These are phyloP conservation scores for Adansonia rubrostipa DNA, from an alignment of 441 rosid species.

Conservation along the genomic window DNA sequence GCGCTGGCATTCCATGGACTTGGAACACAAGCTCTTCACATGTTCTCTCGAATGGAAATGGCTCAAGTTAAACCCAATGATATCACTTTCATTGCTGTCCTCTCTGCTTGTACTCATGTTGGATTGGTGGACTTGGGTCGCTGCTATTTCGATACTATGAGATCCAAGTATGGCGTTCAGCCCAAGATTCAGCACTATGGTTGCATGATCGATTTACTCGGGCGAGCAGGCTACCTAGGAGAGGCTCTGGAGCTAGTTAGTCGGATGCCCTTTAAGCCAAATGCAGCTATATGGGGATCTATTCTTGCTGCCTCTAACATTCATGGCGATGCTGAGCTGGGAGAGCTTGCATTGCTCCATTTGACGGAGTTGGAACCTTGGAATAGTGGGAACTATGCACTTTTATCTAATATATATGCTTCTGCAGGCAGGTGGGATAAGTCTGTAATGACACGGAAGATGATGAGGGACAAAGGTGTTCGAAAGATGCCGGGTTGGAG, in stretches of 20 bases:
- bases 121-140: slow-evolving; percentile 65
- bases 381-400: slow-evolving; percentile 74
- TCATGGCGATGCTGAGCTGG: slow-evolving; percentile 52
- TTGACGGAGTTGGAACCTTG: slow-evolving; percentile 55
- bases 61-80: slow-evolving; percentile 58
- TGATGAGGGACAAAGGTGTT: slow-evolving; percentile 63
- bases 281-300: slow-evolving; percentile 76
- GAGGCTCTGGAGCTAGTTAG: slow-evolving; percentile 56
- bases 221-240: slow-evolving; percentile 67
- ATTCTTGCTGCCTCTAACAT: slow-evolving; percentile 64
- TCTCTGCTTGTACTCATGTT: slow-evolving; percentile 79
- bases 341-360: slow-evolving; percentile 56
- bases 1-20: slow-evolving; percentile 68
- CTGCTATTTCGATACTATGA: slow-evolving; percentile 54
- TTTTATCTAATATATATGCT: slow-evolving; percentile 63
- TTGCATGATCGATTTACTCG: slow-evolving; percentile 72
- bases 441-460: slow-evolving; percentile 51
- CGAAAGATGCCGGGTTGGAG: slow-evolving; percentile 73
- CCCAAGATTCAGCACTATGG: slow-evolving; percentile 80
- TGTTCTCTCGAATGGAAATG: slow-evolving; percentile 62
- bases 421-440: slow-evolving; percentile 63
- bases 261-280: slow-evolving; percentile 71
- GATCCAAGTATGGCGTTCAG: slow-evolving; percentile 40
- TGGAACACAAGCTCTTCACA: slow-evolving; percentile 61
- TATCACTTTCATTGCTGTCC: slow-evolving; percentile 65